Conservation (phyloP, 1,139 yeast genomes). For the Wickerhamiella infanticola region DNA sequence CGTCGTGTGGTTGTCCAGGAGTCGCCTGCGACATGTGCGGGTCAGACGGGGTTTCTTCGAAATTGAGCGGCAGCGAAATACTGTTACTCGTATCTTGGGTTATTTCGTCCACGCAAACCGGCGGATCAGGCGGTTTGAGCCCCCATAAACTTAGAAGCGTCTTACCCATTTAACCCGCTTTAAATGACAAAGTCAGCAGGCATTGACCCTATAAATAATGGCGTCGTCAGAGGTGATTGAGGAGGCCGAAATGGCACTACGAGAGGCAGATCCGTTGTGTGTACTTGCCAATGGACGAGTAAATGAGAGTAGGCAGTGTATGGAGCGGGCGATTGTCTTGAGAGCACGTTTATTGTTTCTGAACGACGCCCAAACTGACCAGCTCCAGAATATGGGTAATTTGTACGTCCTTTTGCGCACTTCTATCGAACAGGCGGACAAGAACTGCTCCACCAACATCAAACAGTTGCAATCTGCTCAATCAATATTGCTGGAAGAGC, state of each 20-base stretch:
- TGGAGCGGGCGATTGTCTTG: constrained; percentile 22
- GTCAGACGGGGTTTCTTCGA: neutral
- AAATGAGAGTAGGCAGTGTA: constrained; percentile 17
- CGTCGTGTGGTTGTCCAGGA: neutral
- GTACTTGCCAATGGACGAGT: constrained; percentile 22
- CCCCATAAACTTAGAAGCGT: constrained; percentile 1
- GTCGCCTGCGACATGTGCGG: neutral
- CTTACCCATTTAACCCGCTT: neutral
- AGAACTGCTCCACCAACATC: constrained; percentile 6
- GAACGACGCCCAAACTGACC: constrained; percentile 20
- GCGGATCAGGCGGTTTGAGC: neutral
- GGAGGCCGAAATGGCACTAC: constrained; percentile 24
- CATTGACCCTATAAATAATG: neutral
- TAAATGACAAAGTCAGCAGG: neutral
- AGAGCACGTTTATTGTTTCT: constrained; percentile 24
- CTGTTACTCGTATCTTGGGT: no score
- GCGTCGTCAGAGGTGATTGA: constrained; percentile 14
- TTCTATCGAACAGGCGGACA: constrained; percentile 7
- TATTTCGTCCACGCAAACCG: neutral
- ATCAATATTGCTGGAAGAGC: constrained; percentile 13
- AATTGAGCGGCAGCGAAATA: no score
- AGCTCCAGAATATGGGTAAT: constrained; percentile 17
- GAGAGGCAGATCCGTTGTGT: constrained; percentile 26
- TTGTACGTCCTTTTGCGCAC: constrained; percentile 9
- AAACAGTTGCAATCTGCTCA: constrained; percentile 4